Base-by-base conservation (phyloP, 78 protist species). In the Goniomonas avonlea region DNA sequence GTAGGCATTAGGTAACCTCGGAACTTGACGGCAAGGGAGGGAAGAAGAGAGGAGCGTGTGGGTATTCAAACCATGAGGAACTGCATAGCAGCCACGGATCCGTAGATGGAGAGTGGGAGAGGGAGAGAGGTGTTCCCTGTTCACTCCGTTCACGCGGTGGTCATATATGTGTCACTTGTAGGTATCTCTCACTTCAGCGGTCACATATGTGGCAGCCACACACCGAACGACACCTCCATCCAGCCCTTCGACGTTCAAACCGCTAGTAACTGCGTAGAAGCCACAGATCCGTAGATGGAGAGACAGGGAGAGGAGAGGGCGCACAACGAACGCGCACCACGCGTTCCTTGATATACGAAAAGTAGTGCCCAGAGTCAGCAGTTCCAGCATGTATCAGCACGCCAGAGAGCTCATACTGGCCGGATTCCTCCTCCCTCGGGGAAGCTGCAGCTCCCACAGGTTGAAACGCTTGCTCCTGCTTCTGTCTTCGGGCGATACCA, bases 321-420 rank as follows among this genome's bases (percentile, higher is more conserved):
- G 18, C 18, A 48, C 55, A 15, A 48, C 55, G 55, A 48, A 18
- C 77, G 1, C 18, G 37, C 25, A 21, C 39, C 3, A 63, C 78
- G 5, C 86, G 61, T 60, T 90, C 95, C 41, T 77, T 55, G 79
- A 87, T 86, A 75, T 81, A 86, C 27, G 94, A 75, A 47, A 86
- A 89, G 82, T 92, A 92, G 45, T 92, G 96, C 29, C 96, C 96
- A 2, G 87, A 85, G 38, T 92, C 96, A 3, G 94, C 84, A 2
- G 94, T 91, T 29, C 96, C 96, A 40, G 86, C 74, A 80, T 92
- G 96, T 11, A 92, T 88, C 17, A 92, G 83, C 45, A 92, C 81
- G 23, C 96, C 96, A n/a, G 37, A 61, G 13, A 92, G 74, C n/a
- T 82, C 83, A 56, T 89, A 92, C 23, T 25, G 13, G 53, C 53